Base-by-base conservation (phyloP, 257 asterid species). In the Solanum appendiculatum region DNA sequence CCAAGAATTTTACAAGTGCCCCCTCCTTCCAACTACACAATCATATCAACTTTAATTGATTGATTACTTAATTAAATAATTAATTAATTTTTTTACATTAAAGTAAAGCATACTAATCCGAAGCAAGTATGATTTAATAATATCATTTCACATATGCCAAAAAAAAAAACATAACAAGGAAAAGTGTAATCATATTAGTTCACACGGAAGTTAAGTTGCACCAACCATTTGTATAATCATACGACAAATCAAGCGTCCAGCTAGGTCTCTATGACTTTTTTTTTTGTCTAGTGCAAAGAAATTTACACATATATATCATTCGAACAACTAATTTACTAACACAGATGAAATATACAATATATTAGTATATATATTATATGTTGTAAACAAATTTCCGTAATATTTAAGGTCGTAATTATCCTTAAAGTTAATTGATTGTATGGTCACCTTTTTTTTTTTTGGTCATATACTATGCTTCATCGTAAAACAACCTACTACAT, bases 391-490 rank as follows among this genome's bases (percentile, higher is more conserved):
- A 6, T 27, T 64, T 6, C 1, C 20, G 0, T 6, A 27, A 5
- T 64, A 6, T 13, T 27, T 27, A 64, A 13, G 7, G 20, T 25
- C 23, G 10, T 14, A 29, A 29, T 29, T 68, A 60, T 60, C 74
- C 6, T 44, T 27, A 46, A 80, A 29, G 16, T 27, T 16, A 29
- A 80, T 54, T 80, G 27, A 11, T 27, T 27, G 9, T 80, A 8
- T 16, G 66, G 40, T 46, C 27, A 80, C 15, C 1, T 39, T 14
- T 80, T 6, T 39, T 14, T 27, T 80, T 42, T 9, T 77, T 2
- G 8, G 40, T 20, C 82, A 80, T 9, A 86, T 87, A 60, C 87
- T 42, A 87, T 86, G 77, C 89, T 82, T 87, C 73, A 21, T 82
- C 85, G 46, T 36, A 48, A 86, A 87, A 40, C 87, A 86, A 77